These are phyloP conservation scores for Choanephora cucurbitarum DNA, from an alignment of 371 early-diverging fungal genomes.

Conservation along the genomic window DNA sequence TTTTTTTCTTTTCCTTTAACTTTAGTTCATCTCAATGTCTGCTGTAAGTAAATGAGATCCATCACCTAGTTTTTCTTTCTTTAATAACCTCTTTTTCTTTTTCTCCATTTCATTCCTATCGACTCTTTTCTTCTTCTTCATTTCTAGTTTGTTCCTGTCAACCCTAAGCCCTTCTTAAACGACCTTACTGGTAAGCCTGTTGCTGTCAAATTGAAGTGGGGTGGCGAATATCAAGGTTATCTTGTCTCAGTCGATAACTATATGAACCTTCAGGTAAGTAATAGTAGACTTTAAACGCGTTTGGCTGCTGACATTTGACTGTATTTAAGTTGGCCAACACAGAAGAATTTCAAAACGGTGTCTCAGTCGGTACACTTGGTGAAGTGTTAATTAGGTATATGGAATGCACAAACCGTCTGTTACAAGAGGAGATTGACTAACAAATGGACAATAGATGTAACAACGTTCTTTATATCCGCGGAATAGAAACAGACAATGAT, in stretches of 20 bases:
- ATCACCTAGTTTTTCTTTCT: too few species aligned
- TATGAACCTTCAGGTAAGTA: conserved; percentile 93
- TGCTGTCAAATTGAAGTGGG: conserved; percentile 96
- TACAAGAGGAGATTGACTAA: too few species aligned
- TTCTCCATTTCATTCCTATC: not conserved
- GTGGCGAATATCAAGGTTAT: conserved; percentile 95
- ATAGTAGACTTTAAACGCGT: conserved; percentile 5
- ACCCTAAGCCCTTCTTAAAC: conserved; percentile 96
- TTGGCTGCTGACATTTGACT: conserved; percentile 1
- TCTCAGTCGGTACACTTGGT: conserved; percentile 84
- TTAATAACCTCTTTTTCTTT: too few species aligned
- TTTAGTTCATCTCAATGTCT: conserved; percentile 10
- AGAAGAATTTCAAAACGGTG: conserved; percentile 94
- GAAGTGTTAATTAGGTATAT: conserved; percentile 89
- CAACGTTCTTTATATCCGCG: conserved; percentile 86
- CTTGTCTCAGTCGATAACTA: conserved; percentile 93
- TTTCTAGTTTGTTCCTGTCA: conserved; percentile 85
- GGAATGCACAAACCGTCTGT: too few species aligned
- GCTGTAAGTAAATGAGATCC: conserved; percentile 14
- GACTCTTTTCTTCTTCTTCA: not conserved
- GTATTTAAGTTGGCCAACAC: conserved; percentile 80
- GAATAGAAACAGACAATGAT: conserved; percentile 60
- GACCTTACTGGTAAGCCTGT: conserved; percentile 92
- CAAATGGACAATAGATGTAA: conserved; percentile 69
- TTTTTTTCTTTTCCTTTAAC: conserved; percentile 5